Evolutionary conservation across 139 green algal species (phyloP).

Genomic region (Monoraphidium neglectum): DNA sequence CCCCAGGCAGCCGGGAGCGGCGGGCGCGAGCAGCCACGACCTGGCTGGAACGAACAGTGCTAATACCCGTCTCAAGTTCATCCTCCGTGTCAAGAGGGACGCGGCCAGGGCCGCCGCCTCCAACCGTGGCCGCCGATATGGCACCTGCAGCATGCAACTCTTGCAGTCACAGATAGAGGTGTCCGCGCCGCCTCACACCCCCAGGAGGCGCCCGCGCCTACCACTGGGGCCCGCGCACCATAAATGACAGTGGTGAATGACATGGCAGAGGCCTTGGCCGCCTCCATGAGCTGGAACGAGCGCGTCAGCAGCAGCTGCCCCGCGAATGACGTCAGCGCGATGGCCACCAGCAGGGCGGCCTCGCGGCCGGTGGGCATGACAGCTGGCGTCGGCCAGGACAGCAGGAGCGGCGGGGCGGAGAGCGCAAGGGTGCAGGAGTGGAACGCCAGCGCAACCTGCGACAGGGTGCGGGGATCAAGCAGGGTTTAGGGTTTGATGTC

Average conservation of each 20-base stretch:
- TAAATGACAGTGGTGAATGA: conserved; percentile 36
- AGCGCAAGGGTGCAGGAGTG: conserved; percentile 31
- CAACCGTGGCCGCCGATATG: too few species aligned
- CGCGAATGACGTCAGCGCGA: conserved; percentile 34
- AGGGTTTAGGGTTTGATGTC: conserved; percentile 1
- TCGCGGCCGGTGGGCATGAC: conserved; percentile 20
- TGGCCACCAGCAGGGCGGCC: conserved; percentile 35
- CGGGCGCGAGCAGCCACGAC: too few species aligned
- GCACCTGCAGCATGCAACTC: too few species aligned
- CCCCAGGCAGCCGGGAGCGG: too few species aligned
- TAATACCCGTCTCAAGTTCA: too few species aligned
- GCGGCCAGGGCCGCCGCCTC: too few species aligned
- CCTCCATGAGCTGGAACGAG: conserved; percentile 43
- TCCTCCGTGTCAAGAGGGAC: too few species aligned
- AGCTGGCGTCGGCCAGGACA: conserved; percentile 26
- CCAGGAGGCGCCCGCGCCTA: too few species aligned
- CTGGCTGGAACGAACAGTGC: too few species aligned
- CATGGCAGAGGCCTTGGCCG: conserved; percentile 28
- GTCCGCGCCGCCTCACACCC: too few species aligned
- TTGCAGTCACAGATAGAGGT: too few species aligned
- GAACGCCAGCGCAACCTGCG: conserved; percentile 23
- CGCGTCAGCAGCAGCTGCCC: conserved; percentile 45
- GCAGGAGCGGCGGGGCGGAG: conserved; percentile 33
- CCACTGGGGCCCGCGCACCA: too few species aligned
- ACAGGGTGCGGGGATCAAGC: background rate